A percentile compares a stretch with the other conserved stretches of the same genome.
Conservation (phyloP, 2,329 filamentous ascomycete species). For the Cordyceps tenuipes region DNA sequence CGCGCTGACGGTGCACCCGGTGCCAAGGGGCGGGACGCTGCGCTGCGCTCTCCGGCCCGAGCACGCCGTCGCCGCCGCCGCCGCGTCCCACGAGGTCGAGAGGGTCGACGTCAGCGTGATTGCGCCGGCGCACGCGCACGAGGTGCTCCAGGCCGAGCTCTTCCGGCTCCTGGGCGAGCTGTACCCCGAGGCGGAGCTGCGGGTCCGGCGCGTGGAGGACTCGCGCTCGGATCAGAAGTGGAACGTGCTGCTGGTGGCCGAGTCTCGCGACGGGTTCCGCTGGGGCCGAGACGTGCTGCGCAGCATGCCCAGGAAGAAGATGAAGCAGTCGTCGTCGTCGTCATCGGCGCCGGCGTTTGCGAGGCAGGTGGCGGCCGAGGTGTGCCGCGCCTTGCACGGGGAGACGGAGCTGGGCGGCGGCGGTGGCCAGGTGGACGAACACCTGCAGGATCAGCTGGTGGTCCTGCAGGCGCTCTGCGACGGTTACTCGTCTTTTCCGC, state of each 20-base stretch:
- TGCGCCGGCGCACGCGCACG: constrained; percentile 36
- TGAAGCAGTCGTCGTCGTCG: constrained; percentile 18
- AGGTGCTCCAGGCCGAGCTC: constrained; percentile 32
- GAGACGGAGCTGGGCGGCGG: constrained; percentile 33
- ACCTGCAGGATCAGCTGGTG: constrained; percentile 53
- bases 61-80: constrained; percentile 13
- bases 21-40: constrained; percentile 28
- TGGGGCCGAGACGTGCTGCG: constrained; percentile 41
- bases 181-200: constrained; percentile 36
- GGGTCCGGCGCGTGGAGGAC: constrained; percentile 41
- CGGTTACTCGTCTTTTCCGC: constrained; percentile 40
- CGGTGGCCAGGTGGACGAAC: constrained; percentile 41
- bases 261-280: constrained; percentile 34
- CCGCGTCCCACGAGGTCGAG: constrained; percentile 28
- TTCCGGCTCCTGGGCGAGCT: constrained; percentile 29
- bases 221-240: constrained; percentile 42
- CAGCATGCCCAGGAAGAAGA: constrained; percentile 36
- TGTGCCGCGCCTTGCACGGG: constrained; percentile 36
- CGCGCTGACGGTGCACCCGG: constrained; percentile 31
- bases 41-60: constrained; percentile 22
- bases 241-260: constrained; percentile 50
- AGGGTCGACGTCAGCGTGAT: constrained; percentile 44
- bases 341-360: constrained; percentile 21
- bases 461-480: constrained; percentile 51
- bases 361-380: constrained; percentile 34